Conservation (phyloP, 805 yeast genomes). For the Brettanomyces sp. region DNA sequence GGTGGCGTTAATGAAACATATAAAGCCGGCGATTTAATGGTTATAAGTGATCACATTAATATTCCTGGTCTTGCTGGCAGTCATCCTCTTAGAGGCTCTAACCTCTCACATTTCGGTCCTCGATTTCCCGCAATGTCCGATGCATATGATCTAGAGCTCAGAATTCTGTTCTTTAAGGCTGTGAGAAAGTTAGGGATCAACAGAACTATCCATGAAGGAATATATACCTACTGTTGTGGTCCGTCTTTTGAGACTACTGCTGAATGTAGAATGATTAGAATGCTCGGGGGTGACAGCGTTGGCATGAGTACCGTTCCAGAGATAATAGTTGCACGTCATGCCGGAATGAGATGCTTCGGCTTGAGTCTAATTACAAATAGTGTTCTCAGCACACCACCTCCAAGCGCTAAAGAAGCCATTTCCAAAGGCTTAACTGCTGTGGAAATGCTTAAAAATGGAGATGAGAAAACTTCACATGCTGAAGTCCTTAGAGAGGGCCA, state of each 20-base stretch:
- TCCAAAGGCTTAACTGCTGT: conserved; percentile 16
- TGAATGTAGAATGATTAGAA: conserved; percentile 67
- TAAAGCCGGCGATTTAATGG: conserved; percentile 84
- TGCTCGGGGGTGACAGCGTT: conserved; percentile 84
- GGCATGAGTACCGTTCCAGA: conserved; percentile 99
- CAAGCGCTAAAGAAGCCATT: conserved; percentile 47
- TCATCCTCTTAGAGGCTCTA: conserved; percentile 84
- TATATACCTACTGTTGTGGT: conserved; percentile 78
- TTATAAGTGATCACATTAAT: conserved; percentile 81
- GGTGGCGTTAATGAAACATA: conserved; percentile 70
- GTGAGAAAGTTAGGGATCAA: conserved; percentile 36
- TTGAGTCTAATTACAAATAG: conserved; percentile 79
- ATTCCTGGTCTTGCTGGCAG: conserved; percentile 84
- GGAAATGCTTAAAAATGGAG: conserved; percentile 34
- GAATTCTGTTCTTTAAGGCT: conserved; percentile 49
- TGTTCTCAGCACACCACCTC: conserved; percentile 62
- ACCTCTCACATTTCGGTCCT: conserved; percentile 71
- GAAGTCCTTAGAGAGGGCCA: conserved; percentile 83
- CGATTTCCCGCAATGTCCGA: conserved; percentile 83
- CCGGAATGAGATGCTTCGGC: conserved; percentile 75
- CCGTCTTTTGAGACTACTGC: conserved; percentile 93
- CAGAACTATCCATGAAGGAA: conserved; percentile 77
- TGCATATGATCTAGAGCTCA: conserved; percentile 71
- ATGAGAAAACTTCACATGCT: conserved; percentile 82
- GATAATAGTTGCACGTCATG: conserved; percentile 85